Evolutionary conservation across 2,329 filamentous ascomycete species (phyloP).

Genomic region (Microdochium trichocladiopsis): DNA sequence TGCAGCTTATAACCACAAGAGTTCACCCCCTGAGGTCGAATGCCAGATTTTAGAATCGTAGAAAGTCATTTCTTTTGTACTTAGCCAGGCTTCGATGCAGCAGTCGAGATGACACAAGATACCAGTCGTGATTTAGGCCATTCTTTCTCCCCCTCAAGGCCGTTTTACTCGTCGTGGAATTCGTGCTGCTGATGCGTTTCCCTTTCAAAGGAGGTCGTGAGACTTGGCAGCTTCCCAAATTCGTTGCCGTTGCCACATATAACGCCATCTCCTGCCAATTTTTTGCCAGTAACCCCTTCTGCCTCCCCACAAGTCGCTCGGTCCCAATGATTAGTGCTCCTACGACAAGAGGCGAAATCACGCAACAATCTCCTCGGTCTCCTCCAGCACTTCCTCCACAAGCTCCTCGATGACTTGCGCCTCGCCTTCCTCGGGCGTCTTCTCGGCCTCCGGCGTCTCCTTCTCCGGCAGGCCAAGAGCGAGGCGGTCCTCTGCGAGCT

Average conservation of each 20-base stretch:
- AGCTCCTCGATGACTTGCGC: conserved; percentile 83
- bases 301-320: background rate
- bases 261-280: background rate
- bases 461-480: conserved; percentile 60
- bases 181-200: background rate
- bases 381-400: conserved; percentile 74
- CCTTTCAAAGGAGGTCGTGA: background rate
- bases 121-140: too few species aligned
- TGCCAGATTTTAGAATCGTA: background rate
- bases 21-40: too few species aligned
- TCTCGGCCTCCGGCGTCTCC: conserved; percentile 53
- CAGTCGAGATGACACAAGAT: background rate
- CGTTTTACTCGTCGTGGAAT: background rate
- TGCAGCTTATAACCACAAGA: too few species aligned
- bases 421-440: conserved; percentile 56
- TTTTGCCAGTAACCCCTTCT: background rate
- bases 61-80: background rate
- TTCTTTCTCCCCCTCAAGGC: too few species aligned
- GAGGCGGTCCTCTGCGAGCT: conserved; percentile 65
- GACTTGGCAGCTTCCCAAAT: background rate
- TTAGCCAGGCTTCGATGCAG: background rate
- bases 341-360: conserved; percentile 5
- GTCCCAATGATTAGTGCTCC: background rate
- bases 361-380: conserved; percentile 70
- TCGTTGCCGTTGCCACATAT: background rate